Evolutionary conservation across 2,329 filamentous ascomycete genomes (phyloP), one percentile per base, ranked within the genome.

Genomic region (Neurospora crassa): DNA sequence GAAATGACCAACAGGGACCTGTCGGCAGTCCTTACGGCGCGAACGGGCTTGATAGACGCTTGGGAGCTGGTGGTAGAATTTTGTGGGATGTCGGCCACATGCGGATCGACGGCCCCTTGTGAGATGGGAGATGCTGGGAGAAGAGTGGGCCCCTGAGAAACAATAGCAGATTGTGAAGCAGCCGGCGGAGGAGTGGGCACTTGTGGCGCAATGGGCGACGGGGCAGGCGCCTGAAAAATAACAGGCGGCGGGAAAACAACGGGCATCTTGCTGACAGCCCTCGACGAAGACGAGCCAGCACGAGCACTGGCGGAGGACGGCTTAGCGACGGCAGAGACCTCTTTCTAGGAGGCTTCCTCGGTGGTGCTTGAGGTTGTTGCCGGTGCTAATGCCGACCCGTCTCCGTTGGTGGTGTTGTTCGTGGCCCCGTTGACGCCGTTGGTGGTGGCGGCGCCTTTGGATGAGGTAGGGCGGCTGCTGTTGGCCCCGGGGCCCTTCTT

Each of bases 401-500:
- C 53, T 63, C 53, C 53, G 53, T 34, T 63, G 0, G 16, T 63
- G 4, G 53, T 34, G 24, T 18, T 10, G 16, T 11, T 63, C 0
- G 53, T 11, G 53, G 43, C 18, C n/a, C 53, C 53, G 1, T 63
- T 63, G 16, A 63, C 16, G 53, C 53, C 70, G 18, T 67, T 43
- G 24, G 68, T 47, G 29, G 68, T 34, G 45, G 70, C 43, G 29
- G 68, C 68, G 7, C 69, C 69, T 53, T 70, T 73, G 40, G 67
- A 70, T 43, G 72, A 72, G 24, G 69, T 68, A 74, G 45, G 53
- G 8, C 53, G 53, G 29, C 16, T 63, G 29, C 24, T 37, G 14
- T 63, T 63, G 29, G 76, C 73, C 45, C 76, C 74, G 68, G 73
- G 75, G 47, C 78, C 79, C 73, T 79, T 81, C 68, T 79, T 78